These are phyloP conservation scores for Aspergillus texensis DNA, from an alignment of 2,329 filamentous ascomycete species.

Conservation along the genomic window DNA sequence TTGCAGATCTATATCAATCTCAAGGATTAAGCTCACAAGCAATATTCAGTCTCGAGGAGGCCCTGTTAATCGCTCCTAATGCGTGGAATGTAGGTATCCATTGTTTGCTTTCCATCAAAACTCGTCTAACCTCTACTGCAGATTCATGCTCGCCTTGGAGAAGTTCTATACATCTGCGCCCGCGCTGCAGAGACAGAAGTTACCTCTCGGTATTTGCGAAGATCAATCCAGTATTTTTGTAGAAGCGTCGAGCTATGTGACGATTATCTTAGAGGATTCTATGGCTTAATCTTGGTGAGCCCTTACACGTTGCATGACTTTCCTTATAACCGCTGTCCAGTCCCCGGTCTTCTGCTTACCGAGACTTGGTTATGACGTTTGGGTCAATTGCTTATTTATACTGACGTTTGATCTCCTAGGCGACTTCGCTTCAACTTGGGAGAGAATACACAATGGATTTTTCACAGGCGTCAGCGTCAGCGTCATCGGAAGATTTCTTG, in stretches of 20 bases:
- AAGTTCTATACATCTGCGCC: constrained; percentile 73
- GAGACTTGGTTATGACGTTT: not conserved
- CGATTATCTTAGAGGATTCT: constrained; percentile 88
- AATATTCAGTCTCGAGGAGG: constrained; percentile 87
- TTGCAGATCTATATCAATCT: constrained; percentile 81
- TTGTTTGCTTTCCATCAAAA: not conserved
- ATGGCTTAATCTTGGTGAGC: constrained; percentile 79
- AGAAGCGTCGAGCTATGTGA: constrained; percentile 93
- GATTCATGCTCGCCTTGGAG: constrained; percentile 85
- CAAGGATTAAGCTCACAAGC: constrained; percentile 81
- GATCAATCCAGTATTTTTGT: constrained; percentile 82
- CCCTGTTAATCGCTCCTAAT: constrained; percentile 82
- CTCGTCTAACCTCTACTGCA: constrained; percentile 38
- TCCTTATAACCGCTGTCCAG: not conserved
- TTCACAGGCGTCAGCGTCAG: constrained; percentile 11
- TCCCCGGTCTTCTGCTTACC: not conserved
- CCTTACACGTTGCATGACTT: not conserved
- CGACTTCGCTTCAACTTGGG: constrained; percentile 30
- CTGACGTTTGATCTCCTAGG: constrained; percentile 21
- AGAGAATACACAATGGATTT: constrained; percentile 18
- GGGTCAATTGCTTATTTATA: not conserved
- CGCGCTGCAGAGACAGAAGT: constrained; percentile 39
- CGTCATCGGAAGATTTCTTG: constrained; percentile 15
- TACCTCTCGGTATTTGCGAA: constrained; percentile 59
- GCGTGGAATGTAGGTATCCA: constrained; percentile 79